Evolutionary conservation across 108 stramenopile species (phyloP).

Genomic region (Mediolabrus comicus): DNA sequence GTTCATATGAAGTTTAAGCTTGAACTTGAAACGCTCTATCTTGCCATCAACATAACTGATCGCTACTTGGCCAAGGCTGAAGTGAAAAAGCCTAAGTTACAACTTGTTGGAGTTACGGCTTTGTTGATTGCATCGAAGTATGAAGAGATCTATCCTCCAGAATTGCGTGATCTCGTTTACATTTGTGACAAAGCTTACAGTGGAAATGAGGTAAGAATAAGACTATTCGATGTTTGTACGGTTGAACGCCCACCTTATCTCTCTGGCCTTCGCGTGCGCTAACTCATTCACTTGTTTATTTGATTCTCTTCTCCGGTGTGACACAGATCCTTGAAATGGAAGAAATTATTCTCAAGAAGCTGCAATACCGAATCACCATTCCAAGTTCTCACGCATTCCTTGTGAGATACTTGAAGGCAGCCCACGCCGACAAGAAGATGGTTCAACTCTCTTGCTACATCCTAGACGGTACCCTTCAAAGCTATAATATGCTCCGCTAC

Average conservation of each 20-base stretch:
- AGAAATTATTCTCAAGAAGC: conserved; percentile 76
- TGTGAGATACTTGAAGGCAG: conserved; percentile 91
- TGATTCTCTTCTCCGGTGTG: not conserved
- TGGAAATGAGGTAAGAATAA: conserved; percentile 37
- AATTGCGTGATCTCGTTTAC: conserved; percentile 90
- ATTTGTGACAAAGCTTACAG: conserved; percentile 92
- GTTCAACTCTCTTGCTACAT: conserved; percentile 86
- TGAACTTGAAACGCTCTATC: conserved; percentile 88
- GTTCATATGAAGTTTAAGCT: conserved; percentile 94
- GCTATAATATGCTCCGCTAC: conserved; percentile 80
- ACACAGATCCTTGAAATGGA: conserved; percentile 91
- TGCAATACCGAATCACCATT: conserved; percentile 84
- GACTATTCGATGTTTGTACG: not conserved
- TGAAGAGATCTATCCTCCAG: conserved; percentile 98
- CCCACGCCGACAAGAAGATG: conserved; percentile 81
- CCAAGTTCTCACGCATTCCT: conserved; percentile 92
- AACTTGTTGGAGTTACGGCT: conserved; percentile 97
- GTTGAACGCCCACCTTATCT: not conserved
- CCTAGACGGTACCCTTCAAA: conserved; percentile 88
- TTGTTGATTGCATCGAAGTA: conserved; percentile 98
- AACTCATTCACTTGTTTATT: not conserved
- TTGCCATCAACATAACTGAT: conserved; percentile 93
- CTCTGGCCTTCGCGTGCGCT: not conserved
- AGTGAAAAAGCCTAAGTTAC: conserved; percentile 84
- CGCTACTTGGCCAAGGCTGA: conserved; percentile 78